A percentile compares a stretch with the other conserved stretches of the same genome.
phyloP scores from a whole-genome alignment of 495 filamentous ascomycete genomes.

The Penicillium cinerascens region DNA sequence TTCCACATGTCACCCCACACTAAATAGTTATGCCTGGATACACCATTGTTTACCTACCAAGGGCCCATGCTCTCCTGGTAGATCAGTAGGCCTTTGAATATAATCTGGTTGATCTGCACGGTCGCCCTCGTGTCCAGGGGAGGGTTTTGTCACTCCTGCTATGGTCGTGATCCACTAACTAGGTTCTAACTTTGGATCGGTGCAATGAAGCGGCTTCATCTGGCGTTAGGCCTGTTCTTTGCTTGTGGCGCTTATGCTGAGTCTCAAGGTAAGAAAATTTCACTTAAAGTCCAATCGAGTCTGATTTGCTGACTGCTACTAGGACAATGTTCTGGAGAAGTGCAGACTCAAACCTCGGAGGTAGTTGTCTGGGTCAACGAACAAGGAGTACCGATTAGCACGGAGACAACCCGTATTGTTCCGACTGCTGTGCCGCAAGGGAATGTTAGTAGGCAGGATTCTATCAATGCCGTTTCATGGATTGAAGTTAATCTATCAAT shows the following conservation, averaged over 20 bases:
- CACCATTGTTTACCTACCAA: constrained; percentile 14
- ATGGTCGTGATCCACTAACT: constrained; percentile 14
- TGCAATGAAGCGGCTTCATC: constrained; percentile 21
- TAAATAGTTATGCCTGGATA: constrained; percentile 15
- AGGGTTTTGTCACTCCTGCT: constrained; percentile 12
- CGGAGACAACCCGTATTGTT: constrained; percentile 16
- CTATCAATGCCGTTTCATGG: background rate
- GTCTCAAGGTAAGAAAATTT: constrained; percentile 15
- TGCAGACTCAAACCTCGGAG: constrained; percentile 32
- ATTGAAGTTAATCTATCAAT: constrained; percentile 6
- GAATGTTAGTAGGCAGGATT: constrained; percentile 15
- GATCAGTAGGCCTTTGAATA: constrained; percentile 7
- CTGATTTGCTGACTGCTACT: background rate
- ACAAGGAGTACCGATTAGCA: constrained; percentile 49
- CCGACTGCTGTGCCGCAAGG: constrained; percentile 1
- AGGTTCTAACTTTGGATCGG: constrained; percentile 4
- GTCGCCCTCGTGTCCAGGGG: constrained; percentile 1
- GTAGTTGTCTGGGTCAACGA: constrained; percentile 66
- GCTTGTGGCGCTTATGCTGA: constrained; percentile 12
- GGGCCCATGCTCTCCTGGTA: background rate
- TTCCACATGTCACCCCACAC: constrained; percentile 21
- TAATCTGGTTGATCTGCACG: constrained; percentile 25
- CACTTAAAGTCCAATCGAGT: background rate
- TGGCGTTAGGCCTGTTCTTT: constrained; percentile 13
- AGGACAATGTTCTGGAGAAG: background rate